Evolutionary conservation across 2,329 filamentous ascomycete species (phyloP).

Genomic region (Fusarium sp.): DNA sequence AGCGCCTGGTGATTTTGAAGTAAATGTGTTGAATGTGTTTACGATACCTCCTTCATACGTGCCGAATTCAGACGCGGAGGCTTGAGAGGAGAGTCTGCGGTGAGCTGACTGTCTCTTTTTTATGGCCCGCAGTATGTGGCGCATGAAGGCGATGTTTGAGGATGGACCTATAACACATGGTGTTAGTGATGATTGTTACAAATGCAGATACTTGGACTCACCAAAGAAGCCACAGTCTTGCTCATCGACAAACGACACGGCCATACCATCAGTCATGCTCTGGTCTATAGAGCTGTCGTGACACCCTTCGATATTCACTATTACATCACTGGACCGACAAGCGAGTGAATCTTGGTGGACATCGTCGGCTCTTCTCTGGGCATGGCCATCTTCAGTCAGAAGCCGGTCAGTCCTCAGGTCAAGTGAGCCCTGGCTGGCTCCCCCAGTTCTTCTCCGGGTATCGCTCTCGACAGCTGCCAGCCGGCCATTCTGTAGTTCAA

Average conservation of each 20-base stretch:
- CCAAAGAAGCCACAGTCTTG: conserved; percentile 29
- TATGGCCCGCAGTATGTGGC: conserved; percentile 25
- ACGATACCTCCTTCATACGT: neutral
- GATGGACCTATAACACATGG: conserved; percentile 9
- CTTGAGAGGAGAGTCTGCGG: neutral
- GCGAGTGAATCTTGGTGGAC: neutral
- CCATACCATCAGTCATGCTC: conserved; percentile 29
- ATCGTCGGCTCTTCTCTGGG: neutral
- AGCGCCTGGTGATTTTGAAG: neutral
- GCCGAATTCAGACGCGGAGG: neutral
- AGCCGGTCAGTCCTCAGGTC: neutral
- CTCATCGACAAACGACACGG: conserved; percentile 23
- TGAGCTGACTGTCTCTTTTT: neutral
- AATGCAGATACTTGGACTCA: neutral
- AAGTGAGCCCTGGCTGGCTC: neutral
- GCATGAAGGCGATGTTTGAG: conserved; percentile 30
- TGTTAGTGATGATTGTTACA: neutral
- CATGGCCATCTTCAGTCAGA: neutral
- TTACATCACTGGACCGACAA: conserved; percentile 1
- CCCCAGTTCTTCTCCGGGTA: neutral
- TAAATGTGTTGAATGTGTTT: neutral
- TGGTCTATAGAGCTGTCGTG: conserved; percentile 14
- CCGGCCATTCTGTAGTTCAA: conserved; percentile 13
- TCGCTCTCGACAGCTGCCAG: neutral
- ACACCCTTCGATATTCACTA: conserved; percentile 11